phyloP scores from a whole-genome alignment of 352 stramenopile species.

The Phytophthora ramorum region DNA sequence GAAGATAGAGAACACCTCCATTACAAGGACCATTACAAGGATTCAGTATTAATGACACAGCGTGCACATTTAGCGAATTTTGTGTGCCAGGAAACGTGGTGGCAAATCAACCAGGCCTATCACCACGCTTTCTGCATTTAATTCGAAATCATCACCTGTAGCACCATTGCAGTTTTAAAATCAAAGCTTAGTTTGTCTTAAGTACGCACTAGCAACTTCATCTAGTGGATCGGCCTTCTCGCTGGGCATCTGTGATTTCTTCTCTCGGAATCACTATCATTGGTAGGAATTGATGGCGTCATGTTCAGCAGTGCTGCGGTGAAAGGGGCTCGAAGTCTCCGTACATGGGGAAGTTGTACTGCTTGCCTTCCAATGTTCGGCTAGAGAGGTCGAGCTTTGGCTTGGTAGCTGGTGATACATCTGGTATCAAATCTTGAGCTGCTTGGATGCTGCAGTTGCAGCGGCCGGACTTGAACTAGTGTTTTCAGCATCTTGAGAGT shows the following conservation, averaged over 20 bases:
- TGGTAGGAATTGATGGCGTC: conserved; percentile 2
- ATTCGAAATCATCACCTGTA: no score
- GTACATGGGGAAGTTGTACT: conserved; percentile 2
- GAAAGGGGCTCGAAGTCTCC: conserved; percentile 20
- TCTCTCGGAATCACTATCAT: conserved; percentile 24
- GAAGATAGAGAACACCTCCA: no score
- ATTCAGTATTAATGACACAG: no score
- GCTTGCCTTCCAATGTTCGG: conserved; percentile 16
- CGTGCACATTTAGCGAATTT: no score
- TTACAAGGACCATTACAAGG: no score
- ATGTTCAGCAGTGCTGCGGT: conserved; percentile 22
- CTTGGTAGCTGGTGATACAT: conserved; percentile 1
- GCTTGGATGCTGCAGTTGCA: conserved; percentile 8
- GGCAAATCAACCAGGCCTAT: no score
- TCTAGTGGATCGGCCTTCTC: neutral
- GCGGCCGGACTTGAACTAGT: conserved; percentile 3
- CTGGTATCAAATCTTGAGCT: conserved; percentile 13
- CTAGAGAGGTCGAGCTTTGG: conserved; percentile 13
- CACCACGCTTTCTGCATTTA: no score
- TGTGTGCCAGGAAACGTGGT: no score
- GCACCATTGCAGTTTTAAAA: no score
- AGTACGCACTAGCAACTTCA: conserved; percentile 13
- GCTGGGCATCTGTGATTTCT: conserved; percentile 6
- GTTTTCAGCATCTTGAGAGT: conserved; percentile 54
- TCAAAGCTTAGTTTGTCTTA: conserved; percentile 15